Base-by-base conservation (phyloP, 495 filamentous ascomycete species). In the Penicillium herquei region DNA sequence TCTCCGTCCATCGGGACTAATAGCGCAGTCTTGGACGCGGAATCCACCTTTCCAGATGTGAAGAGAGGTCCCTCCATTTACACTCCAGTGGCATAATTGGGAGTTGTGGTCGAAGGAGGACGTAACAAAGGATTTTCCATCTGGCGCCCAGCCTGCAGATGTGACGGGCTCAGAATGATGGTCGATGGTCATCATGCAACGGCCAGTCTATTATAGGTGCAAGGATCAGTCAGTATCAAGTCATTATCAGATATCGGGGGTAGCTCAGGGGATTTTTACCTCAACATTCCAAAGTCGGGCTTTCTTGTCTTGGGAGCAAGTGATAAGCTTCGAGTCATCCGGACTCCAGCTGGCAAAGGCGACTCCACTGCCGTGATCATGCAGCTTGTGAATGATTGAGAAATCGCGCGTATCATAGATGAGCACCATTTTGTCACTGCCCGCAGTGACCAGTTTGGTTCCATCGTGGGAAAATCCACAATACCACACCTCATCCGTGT, bases 401-500 rank as follows among this genome's bases (percentile, higher is more conserved):
- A 91, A 96, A 1, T 75, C 80, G 13, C 71, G 75, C 6, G 91
- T 89, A 49, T 95, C 87, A 70, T 93, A 98, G 49, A 99, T 90
- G 53, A 90, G 79, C 40, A 94, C 85, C 9, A 76, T 80, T 9
- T 77, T 80, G 59, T 92, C 91, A 58, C 81, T 79, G 51, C 93
- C 88, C 54, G 89, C 87, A 57, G 90, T 91, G 8, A 92, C 94
- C 52, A 99, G 71, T 48, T 84, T 87, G 46, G 80, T 84, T 31
- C 94, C 94, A 62, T 97, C 90, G 57, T 96, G 85, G 6, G 94
- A 98, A 66, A 96, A 99, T 54, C 84, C 77, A 18, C 96, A 80
- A 59, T 87, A 87, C 90, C 91, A 99, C 11, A 98, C 88, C 71
- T 99, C 92, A 56, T 91, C 89, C 1, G 74, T 74, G 64, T 94